Conservation (phyloP, 306 rosid species). For the Trichosanthes truncata region DNA sequence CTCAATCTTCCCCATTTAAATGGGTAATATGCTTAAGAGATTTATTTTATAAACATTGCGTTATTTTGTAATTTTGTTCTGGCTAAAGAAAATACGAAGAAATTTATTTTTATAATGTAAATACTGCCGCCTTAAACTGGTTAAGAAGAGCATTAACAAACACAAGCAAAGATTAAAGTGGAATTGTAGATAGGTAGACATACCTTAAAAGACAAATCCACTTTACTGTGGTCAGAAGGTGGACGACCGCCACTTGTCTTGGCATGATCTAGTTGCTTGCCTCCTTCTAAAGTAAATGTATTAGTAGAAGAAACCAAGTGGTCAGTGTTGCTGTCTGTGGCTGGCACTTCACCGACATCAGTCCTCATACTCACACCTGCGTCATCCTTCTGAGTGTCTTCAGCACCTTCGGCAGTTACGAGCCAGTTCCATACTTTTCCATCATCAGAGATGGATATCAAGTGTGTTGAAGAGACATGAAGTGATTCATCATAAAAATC, state of each 20-base stretch:
- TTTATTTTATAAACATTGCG: neutral
- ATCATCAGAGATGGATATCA: constrained; percentile 90
- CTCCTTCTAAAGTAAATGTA: constrained; percentile 26
- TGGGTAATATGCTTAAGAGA: neutral
- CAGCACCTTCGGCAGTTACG: constrained; percentile 60
- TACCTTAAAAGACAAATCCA: constrained; percentile 58
- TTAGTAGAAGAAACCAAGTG: constrained; percentile 25
- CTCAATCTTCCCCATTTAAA: neutral
- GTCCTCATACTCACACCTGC: constrained; percentile 29
- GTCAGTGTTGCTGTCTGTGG: constrained; percentile 27
- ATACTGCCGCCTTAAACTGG: neutral
- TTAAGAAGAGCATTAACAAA: constrained; percentile 8
- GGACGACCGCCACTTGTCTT: constrained; percentile 26
- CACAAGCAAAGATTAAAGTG: neutral
- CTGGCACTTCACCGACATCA: constrained; percentile 22
- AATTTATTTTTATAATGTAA: neutral
- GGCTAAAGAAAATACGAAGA: neutral
- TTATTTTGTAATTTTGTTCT: neutral
- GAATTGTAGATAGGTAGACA: constrained; percentile 14
- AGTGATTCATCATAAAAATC: constrained; percentile 51
- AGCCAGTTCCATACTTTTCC: constrained; percentile 98
- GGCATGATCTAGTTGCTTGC: constrained; percentile 29
- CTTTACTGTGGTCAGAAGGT: constrained; percentile 29
- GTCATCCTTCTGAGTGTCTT: constrained; percentile 38
- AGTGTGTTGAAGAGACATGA: constrained; percentile 53